These are phyloP conservation scores for Elaeagnus macrophylla DNA, from an alignment of 306 rosid genomes.

Conservation along the genomic window DNA sequence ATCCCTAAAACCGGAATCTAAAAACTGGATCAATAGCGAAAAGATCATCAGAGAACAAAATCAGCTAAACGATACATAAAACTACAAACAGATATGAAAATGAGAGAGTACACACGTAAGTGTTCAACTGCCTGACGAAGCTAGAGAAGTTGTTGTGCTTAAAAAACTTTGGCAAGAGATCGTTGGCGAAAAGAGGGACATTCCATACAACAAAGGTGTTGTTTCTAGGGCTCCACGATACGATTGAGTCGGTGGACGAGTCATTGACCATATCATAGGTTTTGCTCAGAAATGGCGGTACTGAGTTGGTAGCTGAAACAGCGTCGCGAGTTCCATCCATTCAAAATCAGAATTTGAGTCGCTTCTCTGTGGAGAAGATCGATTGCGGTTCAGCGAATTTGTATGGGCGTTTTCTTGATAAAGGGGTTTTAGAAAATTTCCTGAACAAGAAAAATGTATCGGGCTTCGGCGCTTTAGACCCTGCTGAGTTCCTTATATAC, in stretches of 20 bases:
- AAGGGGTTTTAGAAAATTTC: too few relatives aligned
- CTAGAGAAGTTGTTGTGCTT: conserved; percentile 82
- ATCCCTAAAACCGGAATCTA: too few relatives aligned
- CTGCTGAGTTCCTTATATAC: too few relatives aligned
- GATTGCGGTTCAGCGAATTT: too few relatives aligned
- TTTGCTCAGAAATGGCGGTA: conserved; percentile 66
- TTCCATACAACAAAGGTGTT: conserved; percentile 66
- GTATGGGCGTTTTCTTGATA: too few relatives aligned
- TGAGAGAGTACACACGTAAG: conserved; percentile 33
- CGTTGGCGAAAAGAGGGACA: conserved; percentile 43
- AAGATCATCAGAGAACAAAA: neutral
- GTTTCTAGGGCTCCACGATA: conserved; percentile 50
- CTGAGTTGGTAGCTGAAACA: conserved; percentile 18
- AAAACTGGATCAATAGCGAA: neutral
- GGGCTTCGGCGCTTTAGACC: too few relatives aligned
- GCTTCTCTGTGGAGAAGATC: too few relatives aligned
- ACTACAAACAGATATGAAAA: neutral
- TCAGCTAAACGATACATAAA: too few relatives aligned
- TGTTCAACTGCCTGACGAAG: conserved; percentile 71
- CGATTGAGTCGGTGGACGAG: conserved; percentile 42
- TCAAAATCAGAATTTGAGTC: neutral
- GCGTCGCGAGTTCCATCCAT: conserved; percentile 25
- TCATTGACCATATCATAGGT: conserved; percentile 76
- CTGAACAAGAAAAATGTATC: too few relatives aligned
- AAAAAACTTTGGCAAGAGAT: conserved; percentile 58